Conservation (phyloP, 495 filamentous ascomycete species). For the Halenospora varia region DNA sequence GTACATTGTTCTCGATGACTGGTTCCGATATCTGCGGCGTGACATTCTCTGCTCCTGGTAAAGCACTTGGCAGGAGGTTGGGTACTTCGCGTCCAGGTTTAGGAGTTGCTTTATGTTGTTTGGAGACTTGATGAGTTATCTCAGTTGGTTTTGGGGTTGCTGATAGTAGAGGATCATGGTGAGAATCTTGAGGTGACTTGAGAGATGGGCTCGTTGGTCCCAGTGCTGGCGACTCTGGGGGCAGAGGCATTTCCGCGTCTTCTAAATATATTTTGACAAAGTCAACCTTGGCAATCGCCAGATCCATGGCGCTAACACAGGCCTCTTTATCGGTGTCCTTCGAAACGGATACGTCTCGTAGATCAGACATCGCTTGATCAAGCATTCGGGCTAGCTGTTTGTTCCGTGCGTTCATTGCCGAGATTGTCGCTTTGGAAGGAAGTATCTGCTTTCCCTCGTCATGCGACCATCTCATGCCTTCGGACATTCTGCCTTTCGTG, state of each 20-base stretch:
- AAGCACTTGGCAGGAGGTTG: neutral
- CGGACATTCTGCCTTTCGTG: constrained; percentile 7
- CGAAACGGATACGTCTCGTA: constrained; percentile 45
- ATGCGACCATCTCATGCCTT: constrained; percentile 27
- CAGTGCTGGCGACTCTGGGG: constrained; percentile 4
- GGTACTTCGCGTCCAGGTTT: neutral
- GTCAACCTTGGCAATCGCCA: constrained; percentile 69
- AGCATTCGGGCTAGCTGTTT: constrained; percentile 68
- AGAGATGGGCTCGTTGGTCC: neutral
- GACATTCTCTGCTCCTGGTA: neutral
- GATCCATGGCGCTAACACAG: constrained; percentile 48
- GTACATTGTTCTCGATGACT: too few relatives aligned
- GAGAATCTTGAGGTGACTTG: neutral
- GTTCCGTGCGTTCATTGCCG: constrained; percentile 64
- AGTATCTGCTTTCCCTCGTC: constrained; percentile 27
- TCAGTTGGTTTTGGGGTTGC: neutral
- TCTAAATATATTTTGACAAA: constrained; percentile 75
- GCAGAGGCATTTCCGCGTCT: constrained; percentile 38
- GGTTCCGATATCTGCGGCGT: neutral
- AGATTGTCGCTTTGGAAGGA: constrained; percentile 29
- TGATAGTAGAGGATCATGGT: constrained; percentile 4
- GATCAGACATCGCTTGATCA: constrained; percentile 62
- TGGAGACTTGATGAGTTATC: neutral
- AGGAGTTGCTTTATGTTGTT: neutral
- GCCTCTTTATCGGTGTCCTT: constrained; percentile 31